Evolutionary conservation across 1,284 basidiomycete species (phyloP).

Genomic region (Puccinia polysora): DNA sequence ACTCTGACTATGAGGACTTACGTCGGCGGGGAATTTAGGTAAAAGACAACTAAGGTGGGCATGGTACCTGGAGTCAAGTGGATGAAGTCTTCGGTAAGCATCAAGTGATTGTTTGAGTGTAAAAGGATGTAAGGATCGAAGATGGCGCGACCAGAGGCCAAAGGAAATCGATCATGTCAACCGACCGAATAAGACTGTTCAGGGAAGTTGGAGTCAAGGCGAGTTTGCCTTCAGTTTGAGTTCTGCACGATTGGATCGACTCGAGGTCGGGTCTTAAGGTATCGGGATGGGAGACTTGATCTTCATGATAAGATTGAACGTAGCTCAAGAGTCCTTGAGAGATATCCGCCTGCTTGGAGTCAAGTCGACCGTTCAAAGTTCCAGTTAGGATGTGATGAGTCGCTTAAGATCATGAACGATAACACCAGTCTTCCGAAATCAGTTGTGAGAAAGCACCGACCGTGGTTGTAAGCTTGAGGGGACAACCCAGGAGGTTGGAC

Average conservation of each 20-base stretch:
- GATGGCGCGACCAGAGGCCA: too few species aligned
- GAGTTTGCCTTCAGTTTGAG: slow-evolving; percentile 13
- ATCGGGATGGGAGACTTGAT: slow-evolving; percentile 24
- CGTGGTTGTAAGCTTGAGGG: slow-evolving; percentile 14
- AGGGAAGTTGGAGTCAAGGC: slow-evolving; percentile 17
- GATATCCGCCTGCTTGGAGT: slow-evolving; percentile 13
- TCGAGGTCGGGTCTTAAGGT: slow-evolving; percentile 25
- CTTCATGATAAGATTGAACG: slow-evolving; percentile 33
- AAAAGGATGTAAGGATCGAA: too few species aligned
- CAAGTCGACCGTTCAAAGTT: background rate
- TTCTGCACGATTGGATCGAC: slow-evolving; percentile 2
- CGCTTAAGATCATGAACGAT: too few species aligned
- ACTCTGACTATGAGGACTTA: slow-evolving; percentile 53
- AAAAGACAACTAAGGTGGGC: slow-evolving; percentile 76
- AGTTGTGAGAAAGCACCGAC: background rate
- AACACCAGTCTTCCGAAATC: too few species aligned
- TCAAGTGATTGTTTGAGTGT: too few species aligned
- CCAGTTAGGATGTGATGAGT: too few species aligned
- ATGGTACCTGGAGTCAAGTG: slow-evolving; percentile 71
- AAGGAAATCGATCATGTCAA: background rate
- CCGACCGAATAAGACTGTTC: slow-evolving; percentile 15
- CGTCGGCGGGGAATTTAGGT: slow-evolving; percentile 66
- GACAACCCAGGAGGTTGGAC: slow-evolving; percentile 29
- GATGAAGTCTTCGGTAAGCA: too few species aligned
- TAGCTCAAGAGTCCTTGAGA: slow-evolving; percentile 3